Base-by-base conservation (phyloP, 306 rosid genomes). In the Lathyrus tuberosus region DNA sequence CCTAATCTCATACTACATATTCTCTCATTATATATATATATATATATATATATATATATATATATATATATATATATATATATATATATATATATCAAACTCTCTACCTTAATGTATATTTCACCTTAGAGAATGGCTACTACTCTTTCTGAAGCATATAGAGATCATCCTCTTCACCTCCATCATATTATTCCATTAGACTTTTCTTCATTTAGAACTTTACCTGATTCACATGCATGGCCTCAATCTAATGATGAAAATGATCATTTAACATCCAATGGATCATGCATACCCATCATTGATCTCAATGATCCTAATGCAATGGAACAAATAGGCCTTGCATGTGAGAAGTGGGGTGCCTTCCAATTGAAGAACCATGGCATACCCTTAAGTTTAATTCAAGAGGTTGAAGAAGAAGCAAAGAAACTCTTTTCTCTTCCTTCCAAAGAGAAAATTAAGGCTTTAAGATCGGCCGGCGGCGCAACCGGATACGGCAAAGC, bases 141-240 rank as follows among this genome's bases (percentile, higher is more conserved):
- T 69, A 78, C 80, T 71, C 67, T 81, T 8, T 76, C 91, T 44
- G 83, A 84, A 62, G 80, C 79, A 43, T 81, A 81, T 40, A 35
- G 73, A 71, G 82, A 72, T 47, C 41, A 65, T 22, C 83, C 86
- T 72, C 84, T 76, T 22, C 76, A 58, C 33, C 88, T 73, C 13
- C 54, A 74, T 6, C 90, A 89, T 16, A 82, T 84, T 30, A 66
- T 70, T 5, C 97, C 96, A 28, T 33, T 87, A 2, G 97, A 89
- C 68, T 89, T 85, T 13, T 60, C 81, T 41, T 83, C 95, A 1
- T 13, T 73, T 4, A 28, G 47, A 11, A 67, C 85, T 41, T 40
- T 87, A 5, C 98, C 98, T 0, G 97, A 90, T 0, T 85, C 98
- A 0, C 91, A 93, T 56, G 79, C 82, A 17, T 90, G 98, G 98